Evolutionary conservation across 164 flowering plant species (phyloP), one percentile per base, ranked within the genome.

Genomic region (Vitis rupestris): DNA sequence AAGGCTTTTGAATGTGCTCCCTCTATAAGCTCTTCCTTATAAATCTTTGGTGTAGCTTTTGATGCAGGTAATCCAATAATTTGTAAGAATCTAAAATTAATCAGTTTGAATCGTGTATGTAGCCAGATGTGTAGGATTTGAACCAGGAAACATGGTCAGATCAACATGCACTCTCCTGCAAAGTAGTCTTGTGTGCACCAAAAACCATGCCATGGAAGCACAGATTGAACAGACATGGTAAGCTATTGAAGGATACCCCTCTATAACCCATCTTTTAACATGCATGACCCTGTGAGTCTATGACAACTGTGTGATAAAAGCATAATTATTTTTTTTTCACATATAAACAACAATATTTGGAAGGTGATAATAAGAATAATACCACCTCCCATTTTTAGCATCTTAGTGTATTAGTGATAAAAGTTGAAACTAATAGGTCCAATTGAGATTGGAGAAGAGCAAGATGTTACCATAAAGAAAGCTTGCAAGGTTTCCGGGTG

Each of bases 401-500:
- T 2, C 1, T 37, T 17, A 6, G n/a, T 4, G 12, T 14, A 29
- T 8, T 11, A 53, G 50, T 12, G 1, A n/a, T 44, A 58, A 19
- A 50, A 50, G 57, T 8, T 37, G 4, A 52, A 65, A 52, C 3
- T 13, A 12, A n/a, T 16, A 50, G 27, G 9, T 4, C 4, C 13
- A 13, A 37, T 15, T 11, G 47, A 73, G 47, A n/a, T 2, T 9
- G 55, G 1, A 17, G 14, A 49, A 55, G 67, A 58, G 48, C 3
- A 69, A 56, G 30, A 51, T 9, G 11, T 82, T 91, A 95, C 99
- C 99, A 80, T 91, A 93, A 19, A 95, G 94, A 78, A 90, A 90
- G 81, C 87, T 84, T 67, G 97, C 93, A 79, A 95, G 97, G 74
- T 97, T 93, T 79, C 98, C 99, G 31, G 97, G 97, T 9, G 96